Evolutionary conservation across 495 filamentous ascomycete species (phyloP), one percentile per base, ranked within the genome.

Genomic region (Neurospora sp.): DNA sequence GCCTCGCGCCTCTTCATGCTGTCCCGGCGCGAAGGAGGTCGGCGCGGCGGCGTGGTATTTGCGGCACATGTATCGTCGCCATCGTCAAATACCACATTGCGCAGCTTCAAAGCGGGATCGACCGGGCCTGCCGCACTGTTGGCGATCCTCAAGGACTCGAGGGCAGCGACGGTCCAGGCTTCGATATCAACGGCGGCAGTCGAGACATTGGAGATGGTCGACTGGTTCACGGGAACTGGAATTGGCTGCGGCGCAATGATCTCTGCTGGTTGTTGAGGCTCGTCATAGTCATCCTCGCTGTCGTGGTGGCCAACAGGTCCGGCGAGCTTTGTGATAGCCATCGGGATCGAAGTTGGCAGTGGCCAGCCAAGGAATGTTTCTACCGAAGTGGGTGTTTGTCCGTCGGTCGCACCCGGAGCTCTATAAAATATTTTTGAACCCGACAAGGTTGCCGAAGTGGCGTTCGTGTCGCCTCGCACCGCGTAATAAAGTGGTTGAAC

Each of bases 1-100:
- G 90, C 90, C 77, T 98, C 95, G 37, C 95, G 80, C 47, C 77
- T 77, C 47, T 79, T 80, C 75, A 81, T 77, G 73, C 82, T 87
- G 61, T 87, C 86, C 7, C 86, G 81, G 37, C 78, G 76, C 59
- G 81, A 81, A 0, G 75, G 77, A 37, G 82, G 78, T 10, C 79
- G 78, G 61, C 77, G 81, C 38, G 80, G 82, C 14, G 81, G 77
- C 3, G 76, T 76, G 45, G 80, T 77, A 31, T 72, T 35, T 22
- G 71, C 74, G 42, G 74, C 75, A 31, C 69, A 72, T 12, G 59
- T 68, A 14, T 69, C 74, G 42, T 18, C 69, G 35, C 38, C 35
- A 39, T 59, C 73, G 14, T 65, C 53, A 39, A 77, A 73, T 0
- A 39, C 71, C 68, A 75, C 74, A 44, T 70, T 71, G 27, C 75